Percentiles rank a stretch among this genome's conserved stretches.
Conservation (phyloP, 192 early-diverging fungal genomes). For the Backusella tarrabulga region DNA sequence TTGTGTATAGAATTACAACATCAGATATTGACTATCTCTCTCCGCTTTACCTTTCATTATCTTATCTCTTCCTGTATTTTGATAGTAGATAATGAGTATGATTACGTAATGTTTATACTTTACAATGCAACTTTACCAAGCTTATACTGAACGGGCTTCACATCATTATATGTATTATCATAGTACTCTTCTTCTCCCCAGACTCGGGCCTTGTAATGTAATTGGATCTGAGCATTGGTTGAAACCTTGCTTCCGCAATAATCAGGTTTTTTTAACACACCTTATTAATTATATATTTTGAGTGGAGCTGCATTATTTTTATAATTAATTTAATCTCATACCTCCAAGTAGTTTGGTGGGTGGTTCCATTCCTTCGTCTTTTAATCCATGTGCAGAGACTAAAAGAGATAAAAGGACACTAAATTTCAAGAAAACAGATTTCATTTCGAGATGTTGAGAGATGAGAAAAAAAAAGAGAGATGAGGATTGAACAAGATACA, state of each 20-base stretch:
- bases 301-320: neutral
- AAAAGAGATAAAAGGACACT: neutral
- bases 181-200: conserved; percentile 19
- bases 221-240: conserved; percentile 2
- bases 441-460: conserved; percentile 6
- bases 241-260: neutral
- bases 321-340: neutral
- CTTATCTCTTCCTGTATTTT: conserved; percentile 15
- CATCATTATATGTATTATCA: conserved; percentile 22
- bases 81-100: neutral
- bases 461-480: neutral
- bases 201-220: conserved; percentile 17
- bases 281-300: neutral
- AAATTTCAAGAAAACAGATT: neutral
- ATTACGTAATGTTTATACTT: neutral
- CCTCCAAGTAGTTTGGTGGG: conserved; percentile 22
- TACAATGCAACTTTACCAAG: neutral
- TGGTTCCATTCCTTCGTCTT: neutral
- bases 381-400: neutral
- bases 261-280: conserved; percentile 3
- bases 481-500: neutral
- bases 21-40: neutral
- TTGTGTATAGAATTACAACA: no score
- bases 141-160: neutral
- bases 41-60: conserved; percentile 12